Evolutionary conservation across 2,329 filamentous ascomycete species (phyloP).

Genomic region (Scytalidium lignicola): DNA sequence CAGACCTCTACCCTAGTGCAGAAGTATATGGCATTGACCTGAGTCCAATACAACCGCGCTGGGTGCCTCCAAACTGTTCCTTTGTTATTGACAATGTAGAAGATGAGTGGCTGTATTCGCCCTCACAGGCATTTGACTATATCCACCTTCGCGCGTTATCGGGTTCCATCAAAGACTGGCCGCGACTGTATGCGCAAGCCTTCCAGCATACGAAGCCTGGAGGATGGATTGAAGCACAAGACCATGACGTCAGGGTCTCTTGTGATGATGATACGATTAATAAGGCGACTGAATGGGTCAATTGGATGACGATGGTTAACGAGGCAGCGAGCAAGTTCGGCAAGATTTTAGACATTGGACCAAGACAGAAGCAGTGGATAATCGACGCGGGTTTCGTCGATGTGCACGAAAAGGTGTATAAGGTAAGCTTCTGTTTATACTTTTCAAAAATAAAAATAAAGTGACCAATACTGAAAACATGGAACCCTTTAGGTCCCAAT

Average conservation of each 20-base stretch:
- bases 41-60: slow-evolving; percentile 17
- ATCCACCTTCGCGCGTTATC: slow-evolving; percentile 26
- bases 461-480: too few species aligned
- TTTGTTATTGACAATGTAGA: slow-evolving; percentile 29
- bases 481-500: too few species aligned
- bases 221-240: slow-evolving; percentile 12
- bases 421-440: too few species aligned
- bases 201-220: slow-evolving; percentile 10
- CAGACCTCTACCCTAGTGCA: slow-evolving; percentile 15
- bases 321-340: slow-evolving; percentile 8
- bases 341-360: slow-evolving; percentile 10
- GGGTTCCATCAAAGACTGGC: slow-evolving; percentile 6
- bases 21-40: slow-evolving; percentile 19
- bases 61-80: slow-evolving; percentile 21
- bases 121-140: slow-evolving; percentile 32
- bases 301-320: slow-evolving; percentile 11
- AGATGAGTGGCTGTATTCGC: slow-evolving; percentile 24
- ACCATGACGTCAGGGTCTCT: slow-evolving; percentile 11
- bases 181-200: slow-evolving; percentile 2
- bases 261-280: slow-evolving; percentile 19
- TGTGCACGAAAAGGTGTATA: slow-evolving; percentile 20
- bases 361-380: slow-evolving; percentile 15
- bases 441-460: too few species aligned
- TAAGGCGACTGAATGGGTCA: slow-evolving; percentile 1
- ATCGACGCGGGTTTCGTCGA: slow-evolving; percentile 35